Percentiles rank a stretch among this genome's conserved stretches.
Conservation (phyloP, 2,329 filamentous ascomycete genomes). For the Sporothrix protearum region DNA sequence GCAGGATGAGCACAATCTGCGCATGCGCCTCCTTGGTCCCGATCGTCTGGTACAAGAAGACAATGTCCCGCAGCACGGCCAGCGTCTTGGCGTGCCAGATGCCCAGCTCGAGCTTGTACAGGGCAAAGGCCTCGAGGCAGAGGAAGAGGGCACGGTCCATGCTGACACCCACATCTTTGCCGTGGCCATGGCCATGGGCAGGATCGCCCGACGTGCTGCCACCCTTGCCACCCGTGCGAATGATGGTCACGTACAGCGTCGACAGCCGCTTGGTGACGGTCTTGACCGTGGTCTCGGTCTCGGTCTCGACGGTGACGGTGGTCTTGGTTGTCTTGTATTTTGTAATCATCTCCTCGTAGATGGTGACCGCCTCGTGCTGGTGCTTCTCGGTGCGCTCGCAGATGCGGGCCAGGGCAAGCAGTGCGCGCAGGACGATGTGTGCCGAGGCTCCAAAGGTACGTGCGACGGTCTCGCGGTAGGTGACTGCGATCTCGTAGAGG, state of each 20-base stretch:
- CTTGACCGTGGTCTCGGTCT: slow-evolving; percentile 40
- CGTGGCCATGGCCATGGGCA: slow-evolving; percentile 18
- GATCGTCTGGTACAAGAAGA: slow-evolving; percentile 41
- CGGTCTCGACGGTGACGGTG: slow-evolving; percentile 37
- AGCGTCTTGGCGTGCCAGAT: slow-evolving; percentile 47
- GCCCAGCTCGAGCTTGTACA: slow-evolving; percentile 43
- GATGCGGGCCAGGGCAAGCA: slow-evolving; percentile 42
- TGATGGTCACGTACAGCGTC: slow-evolving; percentile 44
- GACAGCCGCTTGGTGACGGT: slow-evolving; percentile 50
- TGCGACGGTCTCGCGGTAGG: slow-evolving; percentile 47
- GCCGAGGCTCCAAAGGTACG: slow-evolving; percentile 37
- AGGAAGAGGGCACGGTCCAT: slow-evolving; percentile 40
- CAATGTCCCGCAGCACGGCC: slow-evolving; percentile 42
- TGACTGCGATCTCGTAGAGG: slow-evolving; percentile 45
- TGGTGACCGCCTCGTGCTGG: slow-evolving; percentile 42
- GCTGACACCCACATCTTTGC: slow-evolving; percentile 34
- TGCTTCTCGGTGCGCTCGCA: slow-evolving; percentile 45
- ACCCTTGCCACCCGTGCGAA: slow-evolving; percentile 38
- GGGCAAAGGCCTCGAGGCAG: slow-evolving; percentile 43
- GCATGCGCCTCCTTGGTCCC: slow-evolving; percentile 39
- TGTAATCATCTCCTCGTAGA: slow-evolving; percentile 47
- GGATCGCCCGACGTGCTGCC: slow-evolving; percentile 32
- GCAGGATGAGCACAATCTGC: slow-evolving; percentile 40
- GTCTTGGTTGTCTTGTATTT: slow-evolving; percentile 37
- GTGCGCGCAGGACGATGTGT: slow-evolving; percentile 34